Evolutionary conservation across 768 basidiomycete species (phyloP), one percentile per base, ranked within the genome.

Genomic region (Omphalotus guepiniiformis): DNA sequence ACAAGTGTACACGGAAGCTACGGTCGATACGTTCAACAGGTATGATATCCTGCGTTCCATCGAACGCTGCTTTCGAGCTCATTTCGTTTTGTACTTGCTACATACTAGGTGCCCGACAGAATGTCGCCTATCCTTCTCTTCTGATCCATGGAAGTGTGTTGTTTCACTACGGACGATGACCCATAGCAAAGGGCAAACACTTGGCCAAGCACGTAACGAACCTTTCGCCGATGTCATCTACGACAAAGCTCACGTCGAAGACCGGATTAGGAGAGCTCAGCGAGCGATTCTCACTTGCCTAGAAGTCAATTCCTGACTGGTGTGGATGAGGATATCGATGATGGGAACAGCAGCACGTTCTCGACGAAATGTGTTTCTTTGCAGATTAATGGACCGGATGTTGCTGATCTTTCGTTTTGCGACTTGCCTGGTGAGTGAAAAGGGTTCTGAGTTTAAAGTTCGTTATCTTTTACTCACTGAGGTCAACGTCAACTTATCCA

Each of bases 241-340:
- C 30, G 65, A 76, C 43, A 80, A 79, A 51, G 52, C 56, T 0
- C 56, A 72, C 1, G 85, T 88, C 2, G 83, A 87, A 48, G 82
- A 83, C 3, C 72, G 82, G 3, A 82, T 88, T 40, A 69, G 80
- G 12, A 71, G 80, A 0, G 85, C 85, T 0, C 85, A 85, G 52
- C 64, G 66, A 1, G 85, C 84, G 1, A 80, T 87, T 21, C 67
- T 87, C 67, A 58, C 39, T 61, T 55, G 2, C 46, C 61, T 1
- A 41, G 37, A 2, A 41, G 35, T 11, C 25, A 61, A 5, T 81
- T 79, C 50, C 63, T 82, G 13, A 60, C 63, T 0, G 69, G 61
- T 2, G 62, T 67, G 8, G 68, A 67, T 4, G 62, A 63, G 15
- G n/a, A n/a, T n/a, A 6, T 38, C 2, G 22, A 34, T 2, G 52